Conservation (phyloP, 192 early-diverging fungal genomes). For the Oehlia diaphana region DNA sequence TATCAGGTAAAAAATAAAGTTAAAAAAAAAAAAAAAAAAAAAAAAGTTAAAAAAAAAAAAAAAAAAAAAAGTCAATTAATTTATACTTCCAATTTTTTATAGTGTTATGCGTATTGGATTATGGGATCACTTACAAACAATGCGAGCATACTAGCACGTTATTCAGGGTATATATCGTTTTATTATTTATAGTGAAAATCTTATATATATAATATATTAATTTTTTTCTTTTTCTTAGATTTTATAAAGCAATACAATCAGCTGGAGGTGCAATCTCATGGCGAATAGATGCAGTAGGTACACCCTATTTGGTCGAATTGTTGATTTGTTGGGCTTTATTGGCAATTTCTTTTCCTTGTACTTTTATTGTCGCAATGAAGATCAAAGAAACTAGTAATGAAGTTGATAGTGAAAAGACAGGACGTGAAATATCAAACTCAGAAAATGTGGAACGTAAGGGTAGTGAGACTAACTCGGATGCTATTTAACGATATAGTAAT, state of each 20-base stretch:
- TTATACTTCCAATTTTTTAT: not conserved
- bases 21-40: not conserved
- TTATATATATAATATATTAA: not conserved
- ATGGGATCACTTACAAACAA: constrained; percentile 87
- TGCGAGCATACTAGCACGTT: constrained; percentile 67
- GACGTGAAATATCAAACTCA: not conserved
- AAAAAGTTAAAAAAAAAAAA: not conserved
- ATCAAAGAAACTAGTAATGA: constrained; percentile 36
- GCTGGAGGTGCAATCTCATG: constrained; percentile 71
- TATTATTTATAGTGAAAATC: no score
- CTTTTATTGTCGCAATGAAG: constrained; percentile 29
- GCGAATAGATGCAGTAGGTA: constrained; percentile 61
- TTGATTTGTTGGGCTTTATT: constrained; percentile 43
- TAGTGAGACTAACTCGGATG: no score
- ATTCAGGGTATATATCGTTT: constrained; percentile 45
- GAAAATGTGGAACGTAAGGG: no score
- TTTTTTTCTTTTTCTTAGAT: constrained; percentile 37
- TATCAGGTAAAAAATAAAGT: constrained; percentile 61
- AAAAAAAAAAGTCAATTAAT: not conserved
- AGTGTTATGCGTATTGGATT: constrained; percentile 72
- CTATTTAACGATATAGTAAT: no score
- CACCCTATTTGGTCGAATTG: constrained; percentile 35
- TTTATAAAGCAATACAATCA: constrained; percentile 92
- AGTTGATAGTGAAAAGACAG: no score
- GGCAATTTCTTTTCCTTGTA: constrained; percentile 39